Percentiles rank a stretch among this genome's conserved stretches.
phyloP scores from a whole-genome alignment of 768 basidiomycete genomes.

The Psilocybe azurescens region DNA sequence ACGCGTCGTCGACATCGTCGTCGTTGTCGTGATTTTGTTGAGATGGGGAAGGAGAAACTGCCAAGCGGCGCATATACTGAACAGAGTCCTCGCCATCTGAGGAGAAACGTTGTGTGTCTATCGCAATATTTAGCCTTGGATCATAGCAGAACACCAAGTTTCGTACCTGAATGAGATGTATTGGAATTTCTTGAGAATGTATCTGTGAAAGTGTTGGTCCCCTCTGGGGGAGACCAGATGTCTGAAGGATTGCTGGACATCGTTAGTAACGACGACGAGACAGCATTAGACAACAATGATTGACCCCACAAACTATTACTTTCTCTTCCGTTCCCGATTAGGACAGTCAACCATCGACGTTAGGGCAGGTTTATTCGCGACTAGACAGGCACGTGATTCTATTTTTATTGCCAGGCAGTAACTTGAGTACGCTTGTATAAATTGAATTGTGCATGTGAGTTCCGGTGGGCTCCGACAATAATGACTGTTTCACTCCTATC shows the following conservation, averaged over 20 bases:
- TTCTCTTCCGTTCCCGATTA: slow-evolving; percentile 4
- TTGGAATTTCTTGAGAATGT: slow-evolving; percentile 65
- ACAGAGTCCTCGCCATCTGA: slow-evolving; percentile 55
- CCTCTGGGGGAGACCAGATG: slow-evolving; percentile 66
- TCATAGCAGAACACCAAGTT: background rate
- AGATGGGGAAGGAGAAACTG: slow-evolving; percentile 56
- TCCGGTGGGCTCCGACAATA: too few relatives aligned
- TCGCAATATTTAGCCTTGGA: slow-evolving; percentile 7
- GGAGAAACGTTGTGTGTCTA: slow-evolving; percentile 53
- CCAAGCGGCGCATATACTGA: slow-evolving; percentile 55
- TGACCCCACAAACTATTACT: background rate
- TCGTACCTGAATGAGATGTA: slow-evolving; percentile 58
- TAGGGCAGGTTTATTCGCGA: slow-evolving; percentile 18
- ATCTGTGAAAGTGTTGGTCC: slow-evolving; percentile 51
- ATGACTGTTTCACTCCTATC: background rate
- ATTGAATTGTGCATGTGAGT: too few relatives aligned
- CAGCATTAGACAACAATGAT: slow-evolving; percentile 5
- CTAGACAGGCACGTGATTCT: background rate
- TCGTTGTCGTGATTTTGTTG: slow-evolving; percentile 34
- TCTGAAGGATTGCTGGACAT: slow-evolving; percentile 50
- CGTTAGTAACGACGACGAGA: slow-evolving; percentile 15
- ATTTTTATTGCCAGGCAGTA: background rate
- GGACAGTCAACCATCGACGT: slow-evolving; percentile 20
- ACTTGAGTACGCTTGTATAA: too few relatives aligned
- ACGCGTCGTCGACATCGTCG: slow-evolving; percentile 39